Conservation (phyloP, 352 stramenopile genomes). For the Pythium vanterpoolii region DNA sequence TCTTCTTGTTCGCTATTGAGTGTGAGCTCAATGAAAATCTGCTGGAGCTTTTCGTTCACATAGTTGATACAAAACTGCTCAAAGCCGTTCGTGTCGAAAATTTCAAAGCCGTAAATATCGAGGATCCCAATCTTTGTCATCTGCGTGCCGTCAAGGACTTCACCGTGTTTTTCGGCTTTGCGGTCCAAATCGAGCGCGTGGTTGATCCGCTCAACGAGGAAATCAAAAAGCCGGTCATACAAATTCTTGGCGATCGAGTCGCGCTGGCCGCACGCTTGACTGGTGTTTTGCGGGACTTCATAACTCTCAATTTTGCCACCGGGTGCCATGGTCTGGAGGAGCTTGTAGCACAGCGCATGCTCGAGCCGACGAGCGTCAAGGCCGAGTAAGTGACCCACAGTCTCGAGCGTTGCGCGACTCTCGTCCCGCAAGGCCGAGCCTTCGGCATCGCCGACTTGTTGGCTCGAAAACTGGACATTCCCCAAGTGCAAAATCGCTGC, state of each 20-base stretch:
- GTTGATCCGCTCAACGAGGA: constrained; percentile 93
- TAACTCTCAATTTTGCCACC: constrained; percentile 83
- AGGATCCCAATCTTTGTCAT: constrained; percentile 90
- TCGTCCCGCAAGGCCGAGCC: constrained; percentile 48
- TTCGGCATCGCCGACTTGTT: constrained; percentile 70
- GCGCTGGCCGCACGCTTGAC: constrained; percentile 87
- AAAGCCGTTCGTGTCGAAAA: constrained; percentile 93
- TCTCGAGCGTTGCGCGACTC: constrained; percentile 44
- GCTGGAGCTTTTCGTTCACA: constrained; percentile 93
- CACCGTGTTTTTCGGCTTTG: constrained; percentile 73
- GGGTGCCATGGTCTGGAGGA: constrained; percentile 85
- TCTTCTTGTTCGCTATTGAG: constrained; percentile 91
- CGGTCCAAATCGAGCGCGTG: constrained; percentile 82
- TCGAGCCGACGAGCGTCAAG: constrained; percentile 59
- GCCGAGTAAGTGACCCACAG: constrained; percentile 64
- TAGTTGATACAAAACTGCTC: constrained; percentile 97
- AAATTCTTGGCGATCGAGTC: constrained; percentile 96
- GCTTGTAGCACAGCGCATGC: constrained; percentile 79
- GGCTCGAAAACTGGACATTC: constrained; percentile 64
- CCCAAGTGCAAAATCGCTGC: constrained; percentile 77
- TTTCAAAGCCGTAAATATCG: constrained; percentile 97
- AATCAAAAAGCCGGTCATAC: constrained; percentile 96
- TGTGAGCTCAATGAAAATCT: constrained; percentile 91
- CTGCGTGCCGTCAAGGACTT: constrained; percentile 67
- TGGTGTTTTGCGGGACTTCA: constrained; percentile 82